Base-by-base conservation (phyloP, 768 basidiomycete species). In the Rossbeevera mucosa region DNA sequence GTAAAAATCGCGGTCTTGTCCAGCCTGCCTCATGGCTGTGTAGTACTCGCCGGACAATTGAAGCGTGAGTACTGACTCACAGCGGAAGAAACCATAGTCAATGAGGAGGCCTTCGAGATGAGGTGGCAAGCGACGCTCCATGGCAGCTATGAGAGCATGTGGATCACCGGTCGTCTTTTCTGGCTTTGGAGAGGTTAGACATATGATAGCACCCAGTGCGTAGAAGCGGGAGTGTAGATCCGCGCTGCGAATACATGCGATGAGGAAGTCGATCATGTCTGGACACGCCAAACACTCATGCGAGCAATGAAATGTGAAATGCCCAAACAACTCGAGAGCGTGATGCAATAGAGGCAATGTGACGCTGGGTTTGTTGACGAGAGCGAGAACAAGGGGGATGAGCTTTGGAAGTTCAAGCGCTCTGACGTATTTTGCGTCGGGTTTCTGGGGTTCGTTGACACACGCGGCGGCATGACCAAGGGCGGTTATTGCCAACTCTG, bases 171-270 rank as follows among this genome's bases (percentile, higher is more conserved):
- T 12, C 2, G 43, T 14, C 71, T 68, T 41, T 68, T 83, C 81
- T 0, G 67, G 59, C 25, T 25, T 25, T 1, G 73, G 64, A 18
- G 72, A 57, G 56, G 79, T 74, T 5, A 84, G 65, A 18, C 78
- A 74, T 42, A 82, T 65, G 8, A 86, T 64, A 2, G 72, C 80
- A 2, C 75, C 76, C 3, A 85, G 70, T 18, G 77, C 81, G 0
- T 63, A 64, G 59, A 73, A 77, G n/a, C n/a, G n/a, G n/a, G n/a
- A n/a, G n/a, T n/a, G n/a, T n/a, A n/a, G n/a, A n/a, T n/a, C n/a
- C n/a, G 7, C 25, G 7, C 25, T 25, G 7, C 25, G 25, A 25
- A 25, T 25, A 25, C 25, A 25, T 25, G 25, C 25, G 25, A 25
- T 25, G 25, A 25, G 25, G 25, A 25, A 25, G 7, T 25, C 25